Percentiles rank a stretch among this genome's conserved stretches.
phyloP scores from a whole-genome alignment of 805 yeast species.

The Tetrapisispora arboricola region DNA sequence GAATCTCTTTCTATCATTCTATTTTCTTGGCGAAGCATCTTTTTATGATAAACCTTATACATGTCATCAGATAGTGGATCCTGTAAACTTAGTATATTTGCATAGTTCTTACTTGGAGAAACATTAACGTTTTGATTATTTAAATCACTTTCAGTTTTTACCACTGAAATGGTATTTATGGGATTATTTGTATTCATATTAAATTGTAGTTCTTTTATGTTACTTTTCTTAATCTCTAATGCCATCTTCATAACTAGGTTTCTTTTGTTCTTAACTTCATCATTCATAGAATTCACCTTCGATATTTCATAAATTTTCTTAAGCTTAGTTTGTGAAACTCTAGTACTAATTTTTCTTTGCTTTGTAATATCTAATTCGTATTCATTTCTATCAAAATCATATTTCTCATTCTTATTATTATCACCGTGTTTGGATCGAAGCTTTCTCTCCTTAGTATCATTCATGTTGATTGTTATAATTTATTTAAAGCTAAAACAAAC shows the following conservation, averaged over 20 bases:
- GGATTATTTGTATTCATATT: no score
- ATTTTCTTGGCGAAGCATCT: constrained; percentile 56
- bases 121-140: background rate
- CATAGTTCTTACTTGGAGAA: background rate
- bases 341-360: constrained; percentile 8
- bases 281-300: background rate
- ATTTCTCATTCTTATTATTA: constrained; percentile 14
- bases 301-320: background rate
- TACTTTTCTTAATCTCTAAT: constrained; percentile 7
- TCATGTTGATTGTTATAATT: background rate
- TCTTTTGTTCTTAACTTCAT: constrained; percentile 7
- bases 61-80: constrained; percentile 42
- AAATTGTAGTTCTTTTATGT: no score
- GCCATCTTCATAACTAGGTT: constrained; percentile 15
- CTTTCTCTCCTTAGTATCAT: background rate
- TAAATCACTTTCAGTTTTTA: no score
- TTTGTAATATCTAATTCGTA: constrained; percentile 15
- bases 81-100: background rate
- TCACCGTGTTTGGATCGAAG: constrained; percentile 1
- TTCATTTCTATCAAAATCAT: constrained; percentile 30
- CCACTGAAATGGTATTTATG: no score
- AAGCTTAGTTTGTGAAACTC: constrained; percentile 2
- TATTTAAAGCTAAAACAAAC: background rate
- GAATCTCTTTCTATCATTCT: constrained; percentile 46
- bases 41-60: constrained; percentile 41